A percentile compares a stretch with the other conserved stretches of the same genome.
phyloP scores from a whole-genome alignment of 345 rosid species.

The Leavenworthia alabamica region DNA sequence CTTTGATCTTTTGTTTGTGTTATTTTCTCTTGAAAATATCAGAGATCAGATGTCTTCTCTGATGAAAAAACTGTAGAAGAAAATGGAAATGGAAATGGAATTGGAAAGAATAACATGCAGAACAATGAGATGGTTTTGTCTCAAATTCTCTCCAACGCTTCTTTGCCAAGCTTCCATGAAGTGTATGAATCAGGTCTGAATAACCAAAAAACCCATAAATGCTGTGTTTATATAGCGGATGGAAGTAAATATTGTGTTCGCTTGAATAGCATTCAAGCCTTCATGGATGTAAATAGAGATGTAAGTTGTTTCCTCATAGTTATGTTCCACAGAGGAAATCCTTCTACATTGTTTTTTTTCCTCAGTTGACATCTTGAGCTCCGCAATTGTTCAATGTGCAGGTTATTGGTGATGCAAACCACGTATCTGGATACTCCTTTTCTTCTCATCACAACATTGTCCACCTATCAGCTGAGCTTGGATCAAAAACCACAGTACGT shows the following conservation, averaged over 20 bases:
- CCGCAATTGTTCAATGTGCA: constrained; percentile 13
- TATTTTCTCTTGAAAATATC: constrained; percentile 10
- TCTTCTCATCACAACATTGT: constrained; percentile 74
- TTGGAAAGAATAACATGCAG: constrained; percentile 46
- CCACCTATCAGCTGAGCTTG: constrained; percentile 75
- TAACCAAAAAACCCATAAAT: constrained; percentile 66
- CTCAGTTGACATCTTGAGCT: constrained; percentile 6
- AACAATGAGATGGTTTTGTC: constrained; percentile 47
- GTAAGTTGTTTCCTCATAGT: constrained; percentile 40
- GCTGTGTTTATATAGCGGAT: constrained; percentile 86
- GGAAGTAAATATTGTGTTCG: constrained; percentile 65
- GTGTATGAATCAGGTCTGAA: constrained; percentile 37
- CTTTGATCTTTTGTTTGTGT: constrained; percentile 12
- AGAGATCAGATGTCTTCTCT: constrained; percentile 60
- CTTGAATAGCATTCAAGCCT: constrained; percentile 85
- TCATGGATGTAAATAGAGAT: constrained; percentile 84
- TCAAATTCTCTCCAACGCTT: constrained; percentile 65
- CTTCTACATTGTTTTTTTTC: not conserved
- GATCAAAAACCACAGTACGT: constrained; percentile 85
- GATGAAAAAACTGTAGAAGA: constrained; percentile 56
- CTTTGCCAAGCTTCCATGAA: constrained; percentile 65
- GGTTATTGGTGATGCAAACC: constrained; percentile 83
- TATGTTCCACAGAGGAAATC: not conserved
- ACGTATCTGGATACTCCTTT: constrained; percentile 74
- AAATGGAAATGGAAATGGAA: constrained; percentile 66